Conservation (phyloP, 306 rosid species). For the Inga leiocalycina region DNA sequence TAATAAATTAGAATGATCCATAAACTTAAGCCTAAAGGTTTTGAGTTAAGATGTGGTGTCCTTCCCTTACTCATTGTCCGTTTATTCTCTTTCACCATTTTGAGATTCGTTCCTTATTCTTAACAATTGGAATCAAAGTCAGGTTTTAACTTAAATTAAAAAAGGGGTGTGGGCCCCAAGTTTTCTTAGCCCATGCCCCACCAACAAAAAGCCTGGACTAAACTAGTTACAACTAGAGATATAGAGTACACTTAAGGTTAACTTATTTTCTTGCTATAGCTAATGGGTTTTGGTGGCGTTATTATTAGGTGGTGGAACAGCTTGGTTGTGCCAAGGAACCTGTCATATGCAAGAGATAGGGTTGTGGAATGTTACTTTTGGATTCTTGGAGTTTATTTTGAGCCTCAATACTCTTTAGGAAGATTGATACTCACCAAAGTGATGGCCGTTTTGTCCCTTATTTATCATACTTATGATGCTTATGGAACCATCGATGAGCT, state of each 20-base stretch:
- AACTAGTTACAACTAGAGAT: too few species aligned
- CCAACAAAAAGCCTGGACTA: too few species aligned
- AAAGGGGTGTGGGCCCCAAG: background rate
- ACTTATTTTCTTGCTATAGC: background rate
- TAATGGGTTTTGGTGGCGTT: background rate
- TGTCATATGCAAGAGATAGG: conserved; percentile 49
- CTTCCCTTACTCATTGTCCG: too few species aligned
- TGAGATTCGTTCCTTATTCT: too few species aligned
- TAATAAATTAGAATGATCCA: too few species aligned
- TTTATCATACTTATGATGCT: conserved; percentile 58
- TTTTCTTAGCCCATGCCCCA: too few species aligned
- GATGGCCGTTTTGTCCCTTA: background rate
- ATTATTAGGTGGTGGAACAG: conserved; percentile 56
- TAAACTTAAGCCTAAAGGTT: too few species aligned
- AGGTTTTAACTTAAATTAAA: too few species aligned
- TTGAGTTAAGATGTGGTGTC: background rate
- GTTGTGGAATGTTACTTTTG: conserved; percentile 54
- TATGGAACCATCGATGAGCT: conserved; percentile 61
- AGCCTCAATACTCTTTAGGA: conserved; percentile 27
- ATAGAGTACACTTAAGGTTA: background rate
- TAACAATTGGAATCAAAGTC: too few species aligned
- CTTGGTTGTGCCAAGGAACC: conserved; percentile 28
- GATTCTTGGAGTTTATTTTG: conserved; percentile 40
- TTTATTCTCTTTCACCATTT: too few species aligned
- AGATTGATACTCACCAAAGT: conserved; percentile 38